These are phyloP conservation scores for Chytridium lagenaria DNA, from an alignment of 371 early-diverging fungal genomes.

Conservation along the genomic window DNA sequence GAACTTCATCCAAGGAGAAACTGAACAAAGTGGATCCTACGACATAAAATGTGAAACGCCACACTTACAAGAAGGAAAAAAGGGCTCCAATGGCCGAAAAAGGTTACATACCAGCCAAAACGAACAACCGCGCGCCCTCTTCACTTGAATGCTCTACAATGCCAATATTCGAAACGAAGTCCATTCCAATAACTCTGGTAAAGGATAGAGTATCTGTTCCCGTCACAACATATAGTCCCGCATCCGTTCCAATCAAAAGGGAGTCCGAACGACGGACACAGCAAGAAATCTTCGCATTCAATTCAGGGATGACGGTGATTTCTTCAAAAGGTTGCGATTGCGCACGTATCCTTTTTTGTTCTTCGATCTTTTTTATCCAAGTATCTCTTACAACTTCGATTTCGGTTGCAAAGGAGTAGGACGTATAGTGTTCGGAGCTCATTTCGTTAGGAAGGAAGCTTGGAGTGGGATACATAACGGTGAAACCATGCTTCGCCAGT, in stretches of 20 bases:
- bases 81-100: not conserved
- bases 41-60: not conserved
- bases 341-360: conserved; percentile 8
- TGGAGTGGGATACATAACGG: not conserved
- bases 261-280: not conserved
- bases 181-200: conserved; percentile 2
- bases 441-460: not conserved
- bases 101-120: conserved; percentile 17
- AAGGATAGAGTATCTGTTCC: not conserved
- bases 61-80: not conserved
- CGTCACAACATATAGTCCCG: conserved; percentile 1
- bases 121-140: too few relatives aligned
- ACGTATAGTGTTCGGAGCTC: not conserved
- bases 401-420: conserved; percentile 7
- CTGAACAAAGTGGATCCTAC: not conserved
- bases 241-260: conserved; percentile 18
- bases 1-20: not conserved
- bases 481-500: not conserved
- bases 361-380: conserved; percentile 26
- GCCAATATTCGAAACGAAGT: not conserved
- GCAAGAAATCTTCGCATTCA: not conserved
- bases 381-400: conserved; percentile 9
- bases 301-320: not conserved
- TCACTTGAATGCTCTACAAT: too few relatives aligned
- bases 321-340: not conserved